These are phyloP conservation scores for Aspergillus viridinutans DNA, from an alignment of 2,329 filamentous ascomycete species.

Conservation along the genomic window DNA sequence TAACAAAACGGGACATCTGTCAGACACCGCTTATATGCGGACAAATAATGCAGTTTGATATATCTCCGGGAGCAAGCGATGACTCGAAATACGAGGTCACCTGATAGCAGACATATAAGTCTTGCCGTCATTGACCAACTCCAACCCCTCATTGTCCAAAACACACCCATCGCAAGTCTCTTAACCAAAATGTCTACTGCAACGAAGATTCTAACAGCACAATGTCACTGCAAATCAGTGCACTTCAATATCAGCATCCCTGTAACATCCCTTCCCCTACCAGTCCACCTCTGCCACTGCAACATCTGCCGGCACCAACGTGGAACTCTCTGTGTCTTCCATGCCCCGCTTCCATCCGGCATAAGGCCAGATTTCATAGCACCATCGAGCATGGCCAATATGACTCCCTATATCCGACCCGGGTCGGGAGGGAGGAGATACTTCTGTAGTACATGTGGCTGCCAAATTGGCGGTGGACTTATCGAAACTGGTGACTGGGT, in stretches of 20 bases:
- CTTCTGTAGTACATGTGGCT: slow-evolving; percentile 45
- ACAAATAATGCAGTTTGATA: neutral
- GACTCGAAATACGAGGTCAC: neutral
- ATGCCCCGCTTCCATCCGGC: slow-evolving; percentile 17
- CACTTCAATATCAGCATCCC: slow-evolving; percentile 35
- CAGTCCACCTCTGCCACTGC: slow-evolving; percentile 44
- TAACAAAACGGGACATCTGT: too few relatives aligned
- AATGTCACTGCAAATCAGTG: slow-evolving; percentile 21
- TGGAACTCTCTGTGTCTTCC: slow-evolving; percentile 30
- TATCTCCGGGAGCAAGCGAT: neutral
- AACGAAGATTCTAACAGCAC: slow-evolving; percentile 17
- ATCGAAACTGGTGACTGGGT: slow-evolving; percentile 10
- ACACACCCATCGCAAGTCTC: neutral
- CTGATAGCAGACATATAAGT: neutral
- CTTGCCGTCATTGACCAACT: neutral
- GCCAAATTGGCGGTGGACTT: slow-evolving; percentile 23
- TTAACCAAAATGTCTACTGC: neutral
- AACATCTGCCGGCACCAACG: slow-evolving; percentile 40
- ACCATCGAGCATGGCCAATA: slow-evolving; percentile 14
- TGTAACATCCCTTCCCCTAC: slow-evolving; percentile 32
- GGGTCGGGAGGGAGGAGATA: slow-evolving; percentile 26
- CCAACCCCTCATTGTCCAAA: neutral
- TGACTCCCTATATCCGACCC: slow-evolving; percentile 30
- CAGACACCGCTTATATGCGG: neutral
- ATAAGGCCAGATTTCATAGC: slow-evolving; percentile 20